Evolutionary conservation across 139 green algal genomes (phyloP).

Genomic region (Chlorella sp.): DNA sequence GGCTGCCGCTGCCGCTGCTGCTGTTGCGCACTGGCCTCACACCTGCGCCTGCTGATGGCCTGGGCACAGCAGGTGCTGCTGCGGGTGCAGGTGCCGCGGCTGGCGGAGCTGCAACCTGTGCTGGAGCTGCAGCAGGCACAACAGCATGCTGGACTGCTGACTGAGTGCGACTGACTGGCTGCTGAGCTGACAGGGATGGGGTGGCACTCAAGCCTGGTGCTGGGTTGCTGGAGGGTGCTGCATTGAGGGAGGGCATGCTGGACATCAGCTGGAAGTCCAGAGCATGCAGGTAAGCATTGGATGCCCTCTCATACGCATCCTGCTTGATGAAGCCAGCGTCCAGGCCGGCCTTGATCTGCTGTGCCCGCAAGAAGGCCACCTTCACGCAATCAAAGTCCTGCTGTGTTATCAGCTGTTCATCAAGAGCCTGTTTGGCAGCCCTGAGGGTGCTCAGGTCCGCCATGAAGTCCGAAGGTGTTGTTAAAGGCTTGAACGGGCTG

Average conservation of each 20-base stretch:
- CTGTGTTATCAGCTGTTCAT: slow-evolving; percentile 63
- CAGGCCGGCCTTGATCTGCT: slow-evolving; percentile 74
- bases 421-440: slow-evolving; percentile 64
- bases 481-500: too few relatives aligned
- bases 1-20: too few relatives aligned
- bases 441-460: slow-evolving; percentile 43
- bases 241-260: neutral
- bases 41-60: too few relatives aligned
- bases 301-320: too few relatives aligned
- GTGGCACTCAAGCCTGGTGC: neutral
- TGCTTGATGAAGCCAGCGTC: too few relatives aligned
- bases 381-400: slow-evolving; percentile 75
- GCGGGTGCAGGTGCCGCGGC: too few relatives aligned
- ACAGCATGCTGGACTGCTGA: too few relatives aligned
- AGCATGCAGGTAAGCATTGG: neutral
- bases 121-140: too few relatives aligned
- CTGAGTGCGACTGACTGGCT: too few relatives aligned
- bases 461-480: slow-evolving; percentile 32
- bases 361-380: slow-evolving; percentile 67
- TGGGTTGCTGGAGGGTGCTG: neutral
- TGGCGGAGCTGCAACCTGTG: too few relatives aligned
- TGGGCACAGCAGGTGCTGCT: too few relatives aligned
- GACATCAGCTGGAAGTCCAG: neutral
- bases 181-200: slow-evolving; percentile 17
- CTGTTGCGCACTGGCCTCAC: too few relatives aligned